Evolutionary conservation across 805 yeast species (phyloP).

Genomic region (Metschnikowia reukaufii): DNA sequence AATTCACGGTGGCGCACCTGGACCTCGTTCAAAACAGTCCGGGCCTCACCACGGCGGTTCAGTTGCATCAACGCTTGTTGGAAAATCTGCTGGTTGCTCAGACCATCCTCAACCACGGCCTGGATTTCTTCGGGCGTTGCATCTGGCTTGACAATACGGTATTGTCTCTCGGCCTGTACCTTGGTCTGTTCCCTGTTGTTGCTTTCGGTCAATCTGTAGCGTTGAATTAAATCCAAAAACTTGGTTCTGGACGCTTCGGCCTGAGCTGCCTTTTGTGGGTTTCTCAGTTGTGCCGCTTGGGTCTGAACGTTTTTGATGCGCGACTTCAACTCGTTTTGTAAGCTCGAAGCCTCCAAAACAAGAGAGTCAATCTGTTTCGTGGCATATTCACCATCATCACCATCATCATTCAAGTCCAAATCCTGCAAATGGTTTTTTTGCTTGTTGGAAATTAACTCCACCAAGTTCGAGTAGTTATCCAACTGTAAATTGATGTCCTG

Average conservation of each 20-base stretch:
- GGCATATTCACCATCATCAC: slow-evolving; percentile 51
- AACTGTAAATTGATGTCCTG: slow-evolving; percentile 66
- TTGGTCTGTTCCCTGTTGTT: slow-evolving; percentile 81
- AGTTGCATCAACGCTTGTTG: slow-evolving; percentile 88
- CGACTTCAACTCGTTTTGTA: slow-evolving; percentile 71
- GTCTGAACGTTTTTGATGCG: slow-evolving; percentile 78
- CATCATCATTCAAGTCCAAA: slow-evolving; percentile 66
- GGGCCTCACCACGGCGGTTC: slow-evolving; percentile 91
- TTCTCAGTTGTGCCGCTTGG: slow-evolving; percentile 55
- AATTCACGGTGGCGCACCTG: slow-evolving; percentile 94
- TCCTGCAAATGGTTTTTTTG: slow-evolving; percentile 74
- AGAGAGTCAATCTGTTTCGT: slow-evolving; percentile 76
- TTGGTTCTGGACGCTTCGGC: slow-evolving; percentile 84
- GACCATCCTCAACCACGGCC: slow-evolving; percentile 75
- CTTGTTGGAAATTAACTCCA: slow-evolving; percentile 66
- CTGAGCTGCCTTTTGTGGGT: slow-evolving; percentile 82
- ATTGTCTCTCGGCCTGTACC: slow-evolving; percentile 90
- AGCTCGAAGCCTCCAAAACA: slow-evolving; percentile 72
- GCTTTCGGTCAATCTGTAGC: slow-evolving; percentile 82
- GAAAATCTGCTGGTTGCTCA: slow-evolving; percentile 86
- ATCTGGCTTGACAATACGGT: slow-evolving; percentile 82
- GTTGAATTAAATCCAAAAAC: slow-evolving; percentile 83
- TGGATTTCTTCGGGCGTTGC: slow-evolving; percentile 82
- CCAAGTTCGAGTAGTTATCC: slow-evolving; percentile 66
- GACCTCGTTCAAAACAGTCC: slow-evolving; percentile 92